A percentile compares a stretch with the other conserved stretches of the same genome.
phyloP scores from a whole-genome alignment of 331 rosid species.

The Dryas integrifolia region DNA sequence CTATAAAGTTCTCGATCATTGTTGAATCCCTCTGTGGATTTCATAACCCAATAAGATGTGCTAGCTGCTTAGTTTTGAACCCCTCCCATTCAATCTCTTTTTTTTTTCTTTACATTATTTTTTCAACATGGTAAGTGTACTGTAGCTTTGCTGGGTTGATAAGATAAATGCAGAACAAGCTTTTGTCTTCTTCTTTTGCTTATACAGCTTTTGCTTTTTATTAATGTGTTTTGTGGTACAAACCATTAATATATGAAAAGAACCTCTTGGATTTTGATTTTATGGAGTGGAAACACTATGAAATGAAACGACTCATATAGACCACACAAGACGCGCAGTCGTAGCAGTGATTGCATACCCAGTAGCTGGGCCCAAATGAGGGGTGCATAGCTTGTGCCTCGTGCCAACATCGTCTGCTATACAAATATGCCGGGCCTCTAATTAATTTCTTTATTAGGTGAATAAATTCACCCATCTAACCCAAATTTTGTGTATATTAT shows the following conservation, averaged over 20 bases:
- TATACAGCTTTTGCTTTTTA: background rate
- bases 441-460: background rate
- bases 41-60: conserved; percentile 38
- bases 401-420: background rate
- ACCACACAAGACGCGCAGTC: too few species aligned
- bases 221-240: background rate
- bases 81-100: background rate
- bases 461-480: background rate
- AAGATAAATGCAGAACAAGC: background rate
- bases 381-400: background rate
- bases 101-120: background rate
- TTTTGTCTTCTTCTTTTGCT: background rate
- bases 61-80: conserved; percentile 2
- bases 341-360: background rate
- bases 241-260: background rate
- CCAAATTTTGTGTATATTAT: background rate
- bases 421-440: background rate
- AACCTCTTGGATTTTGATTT: conserved; percentile 7
- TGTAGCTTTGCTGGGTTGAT: background rate
- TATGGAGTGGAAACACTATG: background rate
- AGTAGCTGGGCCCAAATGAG: background rate
- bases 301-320: too few species aligned
- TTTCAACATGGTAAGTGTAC: background rate
- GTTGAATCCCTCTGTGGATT: conserved; percentile 42
- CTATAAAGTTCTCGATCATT: conserved; percentile 27